Evolutionary conservation across 2,329 filamentous ascomycete species (phyloP).

Genomic region (Xylariomycetidae sp.): DNA sequence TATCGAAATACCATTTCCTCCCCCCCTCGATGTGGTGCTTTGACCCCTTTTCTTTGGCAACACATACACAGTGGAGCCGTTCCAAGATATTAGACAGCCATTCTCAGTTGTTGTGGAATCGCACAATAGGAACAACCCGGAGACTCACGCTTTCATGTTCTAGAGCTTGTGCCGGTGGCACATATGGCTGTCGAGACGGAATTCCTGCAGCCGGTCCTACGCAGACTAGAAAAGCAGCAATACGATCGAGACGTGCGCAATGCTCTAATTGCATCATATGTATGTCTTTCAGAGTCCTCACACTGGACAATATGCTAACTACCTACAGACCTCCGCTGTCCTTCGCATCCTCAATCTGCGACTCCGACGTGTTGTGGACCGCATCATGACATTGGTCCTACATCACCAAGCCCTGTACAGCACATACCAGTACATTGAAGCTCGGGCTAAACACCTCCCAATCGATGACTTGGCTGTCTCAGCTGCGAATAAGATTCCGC

Average conservation of each 20-base stretch:
- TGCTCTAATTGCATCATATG: conserved; percentile 10
- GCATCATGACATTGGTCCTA: conserved; percentile 14
- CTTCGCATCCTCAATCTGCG: conserved; percentile 22
- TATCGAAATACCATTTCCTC: too few species aligned
- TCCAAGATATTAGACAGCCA: too few species aligned
- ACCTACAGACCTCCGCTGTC: conserved; percentile 20
- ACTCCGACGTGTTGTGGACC: conserved; percentile 13
- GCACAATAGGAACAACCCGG: too few species aligned
- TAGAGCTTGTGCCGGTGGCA: conserved; percentile 28
- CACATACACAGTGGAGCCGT: too few species aligned
- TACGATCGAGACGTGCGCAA: conserved; percentile 4
- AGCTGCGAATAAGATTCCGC: neutral
- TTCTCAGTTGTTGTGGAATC: too few species aligned
- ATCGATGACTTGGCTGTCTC: neutral
- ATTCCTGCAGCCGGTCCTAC: conserved; percentile 21
- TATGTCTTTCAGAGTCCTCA: conserved; percentile 7
- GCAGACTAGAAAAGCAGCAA: conserved; percentile 6
- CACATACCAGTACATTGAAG: conserved; percentile 9
- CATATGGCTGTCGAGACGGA: conserved; percentile 30
- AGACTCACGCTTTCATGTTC: too few species aligned
- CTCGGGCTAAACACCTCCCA: neutral
- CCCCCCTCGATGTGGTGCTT: too few species aligned
- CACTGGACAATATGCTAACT: too few species aligned
- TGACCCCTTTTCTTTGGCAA: too few species aligned
- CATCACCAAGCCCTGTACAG: conserved; percentile 19